These are phyloP conservation scores for Galerina marginata DNA, from an alignment of 768 basidiomycete species.

Conservation along the genomic window DNA sequence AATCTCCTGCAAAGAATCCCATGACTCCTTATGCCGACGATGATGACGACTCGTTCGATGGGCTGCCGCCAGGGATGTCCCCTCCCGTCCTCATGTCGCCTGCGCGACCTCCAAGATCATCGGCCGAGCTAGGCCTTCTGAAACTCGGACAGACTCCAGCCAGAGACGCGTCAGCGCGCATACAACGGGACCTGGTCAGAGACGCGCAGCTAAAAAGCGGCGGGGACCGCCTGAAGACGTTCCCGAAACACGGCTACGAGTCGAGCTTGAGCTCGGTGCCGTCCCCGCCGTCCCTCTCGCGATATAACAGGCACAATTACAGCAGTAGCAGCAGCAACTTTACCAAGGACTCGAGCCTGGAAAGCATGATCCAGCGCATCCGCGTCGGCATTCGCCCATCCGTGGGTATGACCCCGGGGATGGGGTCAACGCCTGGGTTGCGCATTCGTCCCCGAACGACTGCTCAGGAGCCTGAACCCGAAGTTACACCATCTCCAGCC, in stretches of 20 bases:
- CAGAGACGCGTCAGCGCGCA: conserved; percentile 72
- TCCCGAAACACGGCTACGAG: conserved; percentile 43
- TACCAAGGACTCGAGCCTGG: conserved; percentile 61
- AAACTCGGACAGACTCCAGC: conserved; percentile 68
- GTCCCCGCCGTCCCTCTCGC: conserved; percentile 72
- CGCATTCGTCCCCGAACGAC: conserved; percentile 35
- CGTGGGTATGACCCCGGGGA: conserved; percentile 26
- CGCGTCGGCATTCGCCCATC: conserved; percentile 31
- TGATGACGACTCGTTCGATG: conserved; percentile 60
- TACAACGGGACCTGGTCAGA: conserved; percentile 67
- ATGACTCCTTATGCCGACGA: conserved; percentile 35
- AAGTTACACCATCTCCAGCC: neutral
- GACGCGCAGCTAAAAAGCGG: conserved; percentile 51
- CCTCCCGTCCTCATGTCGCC: conserved; percentile 64
- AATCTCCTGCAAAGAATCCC: conserved; percentile 25
- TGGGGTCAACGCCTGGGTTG: conserved; percentile 32
- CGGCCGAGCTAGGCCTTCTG: conserved; percentile 51
- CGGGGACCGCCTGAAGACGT: conserved; percentile 29
- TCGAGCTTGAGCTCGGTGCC: conserved; percentile 74
- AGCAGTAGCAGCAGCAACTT: conserved; percentile 52
- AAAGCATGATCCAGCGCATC: conserved; percentile 68
- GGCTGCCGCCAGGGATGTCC: conserved; percentile 61
- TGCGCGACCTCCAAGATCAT: conserved; percentile 54
- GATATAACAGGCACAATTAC: conserved; percentile 55
- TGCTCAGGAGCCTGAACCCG: neutral